These are phyloP conservation scores for Pythium grandisporangium DNA, from an alignment of 352 stramenopile genomes.

Conservation along the genomic window DNA sequence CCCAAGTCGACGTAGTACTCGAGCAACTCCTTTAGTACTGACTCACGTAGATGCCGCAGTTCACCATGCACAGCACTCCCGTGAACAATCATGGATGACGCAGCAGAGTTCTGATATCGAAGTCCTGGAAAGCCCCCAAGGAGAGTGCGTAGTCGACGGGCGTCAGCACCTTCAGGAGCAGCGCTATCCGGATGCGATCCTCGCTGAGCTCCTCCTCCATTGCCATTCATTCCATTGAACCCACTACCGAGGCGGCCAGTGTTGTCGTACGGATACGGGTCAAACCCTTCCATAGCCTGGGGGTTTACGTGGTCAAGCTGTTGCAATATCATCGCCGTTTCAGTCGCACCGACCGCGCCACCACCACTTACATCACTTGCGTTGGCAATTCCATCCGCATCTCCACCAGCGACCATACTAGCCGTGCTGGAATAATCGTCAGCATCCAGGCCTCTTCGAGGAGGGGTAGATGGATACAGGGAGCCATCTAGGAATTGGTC, in stretches of 20 bases:
- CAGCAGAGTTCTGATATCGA: slow-evolving; percentile 12
- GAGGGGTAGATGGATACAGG: not conserved
- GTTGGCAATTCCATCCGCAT: no score
- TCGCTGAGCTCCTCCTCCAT: no score
- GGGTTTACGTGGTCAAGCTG: slow-evolving; percentile 84
- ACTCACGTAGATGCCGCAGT: slow-evolving; percentile 57
- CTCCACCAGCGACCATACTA: slow-evolving; percentile 9
- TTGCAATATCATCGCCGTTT: slow-evolving; percentile 70
- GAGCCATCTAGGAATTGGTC: no score
- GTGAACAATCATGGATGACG: slow-evolving; percentile 60
- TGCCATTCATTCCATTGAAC: not conserved
- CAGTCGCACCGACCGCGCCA: slow-evolving; percentile 20
- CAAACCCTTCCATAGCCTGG: slow-evolving; percentile 80
- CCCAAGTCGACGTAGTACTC: slow-evolving; percentile 83
- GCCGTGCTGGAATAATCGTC: slow-evolving; percentile 22
- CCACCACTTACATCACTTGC: not conserved
- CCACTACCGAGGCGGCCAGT: slow-evolving; percentile 17
- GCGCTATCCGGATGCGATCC: no score
- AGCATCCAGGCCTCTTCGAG: slow-evolving; percentile 9
- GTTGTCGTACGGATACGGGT: slow-evolving; percentile 74
- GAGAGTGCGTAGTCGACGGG: slow-evolving; percentile 15
- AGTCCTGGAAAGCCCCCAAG: not conserved
- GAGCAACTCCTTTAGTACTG: slow-evolving; percentile 78
- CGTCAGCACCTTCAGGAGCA: slow-evolving; percentile 1
- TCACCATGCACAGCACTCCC: slow-evolving; percentile 71